A percentile compares a stretch with the other conserved stretches of the same genome.
These are phyloP conservation scores for Bipolaris bicolor DNA, from an alignment of 2,329 filamentous ascomycete species.

Conservation along the genomic window DNA sequence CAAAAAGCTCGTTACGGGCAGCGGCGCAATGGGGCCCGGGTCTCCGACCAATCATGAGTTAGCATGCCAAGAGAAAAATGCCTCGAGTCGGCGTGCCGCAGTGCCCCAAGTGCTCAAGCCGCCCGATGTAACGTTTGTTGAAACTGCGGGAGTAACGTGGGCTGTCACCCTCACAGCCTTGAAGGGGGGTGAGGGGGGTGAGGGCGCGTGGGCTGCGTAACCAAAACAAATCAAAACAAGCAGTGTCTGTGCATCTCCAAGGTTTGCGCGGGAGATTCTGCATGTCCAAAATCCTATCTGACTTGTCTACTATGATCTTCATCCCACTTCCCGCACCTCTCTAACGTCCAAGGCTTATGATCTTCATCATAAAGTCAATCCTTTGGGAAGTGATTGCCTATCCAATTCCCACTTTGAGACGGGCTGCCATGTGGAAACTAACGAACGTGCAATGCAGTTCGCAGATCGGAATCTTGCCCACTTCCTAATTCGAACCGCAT, in stretches of 20 bases:
- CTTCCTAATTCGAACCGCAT: slow-evolving; percentile 3
- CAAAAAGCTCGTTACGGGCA: slow-evolving; percentile 17
- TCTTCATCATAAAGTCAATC: background rate
- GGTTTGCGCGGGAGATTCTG: slow-evolving; percentile 4
- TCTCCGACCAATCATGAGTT: slow-evolving; percentile 18
- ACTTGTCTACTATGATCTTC: slow-evolving; percentile 8
- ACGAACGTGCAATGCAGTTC: slow-evolving; percentile 7
- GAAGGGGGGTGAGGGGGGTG: background rate
- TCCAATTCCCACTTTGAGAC: slow-evolving; percentile 5
- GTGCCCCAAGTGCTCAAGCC: slow-evolving; percentile 11
- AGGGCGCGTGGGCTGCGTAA: slow-evolving; percentile 7
- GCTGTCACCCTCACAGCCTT: slow-evolving; percentile 13
- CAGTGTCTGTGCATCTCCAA: background rate
- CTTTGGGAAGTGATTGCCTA: background rate
- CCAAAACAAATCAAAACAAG: background rate
- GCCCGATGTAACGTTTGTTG: slow-evolving; percentile 18
- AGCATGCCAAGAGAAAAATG: slow-evolving; percentile 1
- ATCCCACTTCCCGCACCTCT: slow-evolving; percentile 4
- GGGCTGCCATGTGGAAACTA: slow-evolving; percentile 8
- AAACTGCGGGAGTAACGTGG: slow-evolving; percentile 19
- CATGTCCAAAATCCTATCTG: slow-evolving; percentile 7
- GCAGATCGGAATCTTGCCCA: slow-evolving; percentile 13
- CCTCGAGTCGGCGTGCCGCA: slow-evolving; percentile 11
- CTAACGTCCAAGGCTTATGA: slow-evolving; percentile 11
- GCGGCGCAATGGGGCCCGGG: slow-evolving; percentile 19